Evolutionary conservation across 176 grass and related monocot genomes (phyloP), one percentile per base, ranked within the genome.

Genomic region (Bromus sterilis): DNA sequence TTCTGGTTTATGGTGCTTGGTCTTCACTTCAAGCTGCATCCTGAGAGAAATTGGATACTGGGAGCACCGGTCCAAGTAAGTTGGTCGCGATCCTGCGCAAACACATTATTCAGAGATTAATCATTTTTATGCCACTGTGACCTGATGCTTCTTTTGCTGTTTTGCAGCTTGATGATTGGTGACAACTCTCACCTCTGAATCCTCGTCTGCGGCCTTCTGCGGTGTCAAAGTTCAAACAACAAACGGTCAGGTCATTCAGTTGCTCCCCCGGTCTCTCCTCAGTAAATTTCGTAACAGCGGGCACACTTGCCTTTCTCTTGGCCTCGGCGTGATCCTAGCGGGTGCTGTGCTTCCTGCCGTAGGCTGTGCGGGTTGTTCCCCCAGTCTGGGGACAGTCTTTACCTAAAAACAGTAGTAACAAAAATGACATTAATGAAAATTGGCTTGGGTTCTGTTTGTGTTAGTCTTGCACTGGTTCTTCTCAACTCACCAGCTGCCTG

Each of bases 271-370:
- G 18, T 21, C 14, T 76, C 64, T 93, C 84, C 74, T 90, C 43
- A 80, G 73, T 87, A 92, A 92, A 85, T 83, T 89, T 73, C 82
- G 57, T 6, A 92, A 81, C 71, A 92, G 42, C 64, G 82, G 62
- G 62, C 85, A 89, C 56, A 82, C 87, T 90, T 84, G 87, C 82
- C 83, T 92, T 90, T 94, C 81, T 81, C 63, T 83, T 48, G 85
- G 71, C 43, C 20, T 83, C 31, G 60, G 8, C 61, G 51, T 31
- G 14, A 79, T 74, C 37, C 28, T 56, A 79, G 9, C n/a, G 15
- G 64, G 56, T 39, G 23, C 79, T 8, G 42, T 12, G 31, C 42
- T 61, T 67, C 48, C 23, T 1, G 13, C 12, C 18, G 36, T 3
- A 31, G 39, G 74, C 25, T 43, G 88, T 59, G 9, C 9, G 30